phyloP scores from a whole-genome alignment of 257 asterid species.

The Forsythia suspensa region DNA sequence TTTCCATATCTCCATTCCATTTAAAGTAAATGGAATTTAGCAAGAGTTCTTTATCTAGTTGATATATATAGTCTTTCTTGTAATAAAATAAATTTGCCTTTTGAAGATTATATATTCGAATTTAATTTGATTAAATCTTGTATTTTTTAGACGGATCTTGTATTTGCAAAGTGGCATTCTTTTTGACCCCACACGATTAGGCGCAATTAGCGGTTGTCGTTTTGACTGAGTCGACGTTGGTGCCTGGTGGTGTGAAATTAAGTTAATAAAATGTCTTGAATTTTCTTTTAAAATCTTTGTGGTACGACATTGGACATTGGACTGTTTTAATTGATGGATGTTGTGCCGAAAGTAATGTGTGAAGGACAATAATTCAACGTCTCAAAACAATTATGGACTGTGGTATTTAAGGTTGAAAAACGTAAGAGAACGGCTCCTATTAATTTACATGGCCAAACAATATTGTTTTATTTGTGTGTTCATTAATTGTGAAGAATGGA shows the following conservation, averaged over 20 bases:
- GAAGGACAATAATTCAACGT: constrained; percentile 17
- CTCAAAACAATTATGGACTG: constrained; percentile 5
- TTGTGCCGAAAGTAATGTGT: constrained; percentile 19
- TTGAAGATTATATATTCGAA: constrained; percentile 6
- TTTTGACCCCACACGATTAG: constrained; percentile 32
- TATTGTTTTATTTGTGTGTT: neutral
- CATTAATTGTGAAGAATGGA: neutral
- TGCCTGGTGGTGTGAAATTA: constrained; percentile 20
- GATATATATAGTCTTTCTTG: constrained; percentile 8
- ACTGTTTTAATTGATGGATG: constrained; percentile 9
- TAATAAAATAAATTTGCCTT: constrained; percentile 25
- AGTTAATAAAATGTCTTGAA: neutral
- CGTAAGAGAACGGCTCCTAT: constrained; percentile 15
- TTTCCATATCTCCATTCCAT: constrained; percentile 32
- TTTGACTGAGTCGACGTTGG: constrained; percentile 34
- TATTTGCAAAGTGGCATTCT: constrained; percentile 35
- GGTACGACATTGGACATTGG: constrained; percentile 2
- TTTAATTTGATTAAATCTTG: neutral
- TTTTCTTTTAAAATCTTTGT: neutral
- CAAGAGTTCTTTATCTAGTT: constrained; percentile 14
- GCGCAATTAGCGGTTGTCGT: constrained; percentile 46
- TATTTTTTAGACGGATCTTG: neutral
- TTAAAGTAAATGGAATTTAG: constrained; percentile 35
- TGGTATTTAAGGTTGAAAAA: constrained; percentile 27
- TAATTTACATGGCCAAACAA: neutral